A percentile compares a stretch with the other conserved stretches of the same genome.
phyloP scores from a whole-genome alignment of 495 filamentous ascomycete species.

The Cercophora samala region DNA sequence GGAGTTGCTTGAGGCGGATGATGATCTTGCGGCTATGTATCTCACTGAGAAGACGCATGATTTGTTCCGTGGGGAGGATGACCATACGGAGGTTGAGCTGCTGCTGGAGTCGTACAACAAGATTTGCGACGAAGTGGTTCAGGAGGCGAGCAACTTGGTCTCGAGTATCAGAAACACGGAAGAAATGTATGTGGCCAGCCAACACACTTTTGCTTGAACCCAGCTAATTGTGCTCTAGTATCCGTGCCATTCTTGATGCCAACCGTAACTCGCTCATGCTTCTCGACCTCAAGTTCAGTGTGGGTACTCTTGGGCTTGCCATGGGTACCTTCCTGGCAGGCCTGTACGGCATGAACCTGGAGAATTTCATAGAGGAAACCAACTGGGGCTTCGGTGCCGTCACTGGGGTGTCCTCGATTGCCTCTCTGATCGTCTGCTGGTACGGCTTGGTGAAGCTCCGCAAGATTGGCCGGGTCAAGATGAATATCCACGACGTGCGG shows the following conservation, averaged over 20 bases:
- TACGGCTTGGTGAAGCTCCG: slow-evolving; percentile 80
- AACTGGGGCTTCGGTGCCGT: slow-evolving; percentile 80
- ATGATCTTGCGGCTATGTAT: slow-evolving; percentile 94
- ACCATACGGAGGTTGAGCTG: slow-evolving; percentile 97
- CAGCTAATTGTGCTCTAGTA: slow-evolving; percentile 46
- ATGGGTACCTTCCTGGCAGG: slow-evolving; percentile 91
- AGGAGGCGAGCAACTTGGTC: slow-evolving; percentile 86
- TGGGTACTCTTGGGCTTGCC: slow-evolving; percentile 86
- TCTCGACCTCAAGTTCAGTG: slow-evolving; percentile 92
- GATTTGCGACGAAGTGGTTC: slow-evolving; percentile 95
- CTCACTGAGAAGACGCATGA: slow-evolving; percentile 79
- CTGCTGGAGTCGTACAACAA: slow-evolving; percentile 96
- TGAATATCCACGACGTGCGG: slow-evolving; percentile 56
- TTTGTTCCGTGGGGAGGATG: slow-evolving; percentile 69
- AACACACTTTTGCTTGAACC: background rate
- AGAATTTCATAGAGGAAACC: slow-evolving; percentile 98
- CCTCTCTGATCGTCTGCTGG: slow-evolving; percentile 70
- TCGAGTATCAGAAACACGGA: slow-evolving; percentile 97
- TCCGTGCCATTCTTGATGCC: slow-evolving; percentile 94
- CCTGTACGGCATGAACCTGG: slow-evolving; percentile 98
- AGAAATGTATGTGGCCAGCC: slow-evolving; percentile 70
- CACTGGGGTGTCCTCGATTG: slow-evolving; percentile 63
- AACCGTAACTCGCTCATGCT: slow-evolving; percentile 99
- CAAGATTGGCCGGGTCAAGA: slow-evolving; percentile 84
- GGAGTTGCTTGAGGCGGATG: slow-evolving; percentile 94